Percentiles rank a stretch among this genome's conserved stretches.
Conservation (phyloP, 2,329 filamentous ascomycete species). For the Domatiomyces catenatus region DNA sequence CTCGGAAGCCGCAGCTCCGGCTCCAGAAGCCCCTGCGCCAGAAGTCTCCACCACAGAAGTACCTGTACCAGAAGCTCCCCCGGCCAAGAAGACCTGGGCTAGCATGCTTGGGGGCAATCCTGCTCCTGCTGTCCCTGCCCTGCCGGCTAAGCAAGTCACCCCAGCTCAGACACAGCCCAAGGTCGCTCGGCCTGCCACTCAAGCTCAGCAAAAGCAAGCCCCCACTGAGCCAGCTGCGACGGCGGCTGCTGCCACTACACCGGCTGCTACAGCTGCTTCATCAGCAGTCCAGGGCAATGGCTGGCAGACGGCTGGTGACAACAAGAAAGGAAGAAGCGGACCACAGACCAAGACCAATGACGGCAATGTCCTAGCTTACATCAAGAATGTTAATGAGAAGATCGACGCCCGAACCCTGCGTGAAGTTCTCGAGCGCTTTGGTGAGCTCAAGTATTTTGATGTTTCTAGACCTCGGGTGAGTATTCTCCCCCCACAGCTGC, state of each 20-base stretch:
- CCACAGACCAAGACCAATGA: slow-evolving; percentile 46
- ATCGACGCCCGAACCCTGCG: slow-evolving; percentile 61
- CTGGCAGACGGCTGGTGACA: slow-evolving; percentile 82
- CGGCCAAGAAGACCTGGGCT: slow-evolving; percentile 45
- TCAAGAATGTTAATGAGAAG: slow-evolving; percentile 89
- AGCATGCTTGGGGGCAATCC: slow-evolving; percentile 34
- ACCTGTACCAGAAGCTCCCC: slow-evolving; percentile 36
- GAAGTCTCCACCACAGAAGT: slow-evolving; percentile 25
- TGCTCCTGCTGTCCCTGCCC: slow-evolving; percentile 25
- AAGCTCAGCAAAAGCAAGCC: slow-evolving; percentile 22
- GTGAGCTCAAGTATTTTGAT: slow-evolving; percentile 48
- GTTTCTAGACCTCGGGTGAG: slow-evolving; percentile 60
- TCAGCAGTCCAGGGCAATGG: slow-evolving; percentile 33
- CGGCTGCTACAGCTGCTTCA: slow-evolving; percentile 25
- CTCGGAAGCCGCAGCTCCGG: slow-evolving; percentile 10
- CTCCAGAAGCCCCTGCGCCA: slow-evolving; percentile 36
- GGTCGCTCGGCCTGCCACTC: slow-evolving; percentile 20
- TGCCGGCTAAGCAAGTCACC: slow-evolving; percentile 20
- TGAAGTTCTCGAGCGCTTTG: slow-evolving; percentile 53
- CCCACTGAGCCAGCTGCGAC: slow-evolving; percentile 21
- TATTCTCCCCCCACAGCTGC: neutral
- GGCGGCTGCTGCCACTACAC: slow-evolving; percentile 20
- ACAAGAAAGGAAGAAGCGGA: slow-evolving; percentile 64
- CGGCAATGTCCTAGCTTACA: slow-evolving; percentile 68
- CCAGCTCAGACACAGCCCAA: slow-evolving; percentile 23